phyloP scores from a whole-genome alignment of 306 rosid genomes.

The Lotus japonicus region DNA sequence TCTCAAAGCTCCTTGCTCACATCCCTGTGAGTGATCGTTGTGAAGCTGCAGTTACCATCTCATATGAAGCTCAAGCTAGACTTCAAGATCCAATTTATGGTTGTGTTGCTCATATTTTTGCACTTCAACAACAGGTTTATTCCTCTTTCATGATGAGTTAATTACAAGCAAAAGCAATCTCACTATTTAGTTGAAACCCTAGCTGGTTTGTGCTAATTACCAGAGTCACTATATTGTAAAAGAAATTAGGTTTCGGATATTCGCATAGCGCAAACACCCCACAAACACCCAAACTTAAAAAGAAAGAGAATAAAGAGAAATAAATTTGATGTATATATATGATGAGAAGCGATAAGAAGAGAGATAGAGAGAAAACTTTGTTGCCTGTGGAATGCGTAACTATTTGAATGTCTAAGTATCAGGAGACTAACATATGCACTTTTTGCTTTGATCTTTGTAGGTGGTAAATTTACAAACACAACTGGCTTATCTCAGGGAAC shows the following conservation, averaged over 20 bases:
- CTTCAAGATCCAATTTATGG: conserved; percentile 97
- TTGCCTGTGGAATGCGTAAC: too few relatives aligned
- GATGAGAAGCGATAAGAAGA: too few relatives aligned
- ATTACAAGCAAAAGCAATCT: too few relatives aligned
- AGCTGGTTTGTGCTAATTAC: background rate
- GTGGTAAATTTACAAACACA: conserved; percentile 89
- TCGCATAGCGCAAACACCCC: too few relatives aligned
- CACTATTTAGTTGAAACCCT: conserved; percentile 19
- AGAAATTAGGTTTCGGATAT: background rate
- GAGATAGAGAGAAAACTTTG: too few relatives aligned
- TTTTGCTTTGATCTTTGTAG: conserved; percentile 31
- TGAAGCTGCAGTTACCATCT: conserved; percentile 82
- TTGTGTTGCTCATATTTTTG: conserved; percentile 88
- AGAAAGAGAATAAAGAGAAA: too few relatives aligned
- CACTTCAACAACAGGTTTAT: conserved; percentile 89
- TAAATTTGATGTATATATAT: too few relatives aligned
- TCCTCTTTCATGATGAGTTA: background rate
- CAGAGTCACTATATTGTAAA: too few relatives aligned
- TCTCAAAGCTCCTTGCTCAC: conserved; percentile 80
- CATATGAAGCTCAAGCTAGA: conserved; percentile 98
- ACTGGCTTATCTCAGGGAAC: conserved; percentile 68
- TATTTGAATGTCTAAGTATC: too few relatives aligned
- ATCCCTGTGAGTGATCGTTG: conserved; percentile 64
- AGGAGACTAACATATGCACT: background rate
- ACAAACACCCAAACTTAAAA: too few relatives aligned